Percentiles rank a stretch among this genome's conserved stretches.
These are phyloP conservation scores for Aspergillus carlsbadensis DNA, from an alignment of 495 filamentous ascomycete genomes.

Conservation along the genomic window DNA sequence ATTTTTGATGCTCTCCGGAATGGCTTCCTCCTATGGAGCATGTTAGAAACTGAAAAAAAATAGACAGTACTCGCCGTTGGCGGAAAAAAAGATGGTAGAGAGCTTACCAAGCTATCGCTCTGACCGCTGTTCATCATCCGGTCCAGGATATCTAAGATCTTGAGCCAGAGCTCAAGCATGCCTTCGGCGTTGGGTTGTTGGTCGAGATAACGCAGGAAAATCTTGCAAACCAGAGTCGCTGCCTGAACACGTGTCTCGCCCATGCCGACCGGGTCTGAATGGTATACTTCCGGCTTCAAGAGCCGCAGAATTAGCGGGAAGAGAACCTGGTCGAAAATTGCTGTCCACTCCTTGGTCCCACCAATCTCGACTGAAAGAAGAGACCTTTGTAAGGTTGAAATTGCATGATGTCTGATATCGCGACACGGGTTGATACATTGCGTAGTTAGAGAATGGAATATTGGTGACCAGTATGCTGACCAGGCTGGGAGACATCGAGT, in stretches of 20 bases:
- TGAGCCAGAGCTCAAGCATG: conserved; percentile 92
- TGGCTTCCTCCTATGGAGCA: conserved; percentile 74
- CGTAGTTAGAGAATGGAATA: conserved; percentile 80
- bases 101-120: conserved; percentile 72
- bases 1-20: conserved; percentile 95
- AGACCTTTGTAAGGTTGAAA: conserved; percentile 82
- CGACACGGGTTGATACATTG: conserved; percentile 96
- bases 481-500: conserved; percentile 59
- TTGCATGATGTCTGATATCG: conserved; percentile 84
- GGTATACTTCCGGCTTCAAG: conserved; percentile 93
- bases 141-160: conserved; percentile 93
- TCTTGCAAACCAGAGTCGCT: conserved; percentile 87
- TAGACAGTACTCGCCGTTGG: too few species aligned
- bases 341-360: conserved; percentile 86
- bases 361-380: conserved; percentile 79
- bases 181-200: conserved; percentile 80
- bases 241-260: conserved; percentile 91
- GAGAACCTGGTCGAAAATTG: conserved; percentile 91
- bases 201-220: conserved; percentile 92
- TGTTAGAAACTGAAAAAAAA: conserved; percentile 1
- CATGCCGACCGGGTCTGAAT: conserved; percentile 90
- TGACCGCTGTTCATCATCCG: conserved; percentile 95
- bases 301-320: conserved; percentile 90
- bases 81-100: too few species aligned
- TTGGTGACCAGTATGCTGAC: conserved; percentile 97